phyloP scores from a whole-genome alignment of 2,329 filamentous ascomycete species.

The Aspergillus ibericus region DNA sequence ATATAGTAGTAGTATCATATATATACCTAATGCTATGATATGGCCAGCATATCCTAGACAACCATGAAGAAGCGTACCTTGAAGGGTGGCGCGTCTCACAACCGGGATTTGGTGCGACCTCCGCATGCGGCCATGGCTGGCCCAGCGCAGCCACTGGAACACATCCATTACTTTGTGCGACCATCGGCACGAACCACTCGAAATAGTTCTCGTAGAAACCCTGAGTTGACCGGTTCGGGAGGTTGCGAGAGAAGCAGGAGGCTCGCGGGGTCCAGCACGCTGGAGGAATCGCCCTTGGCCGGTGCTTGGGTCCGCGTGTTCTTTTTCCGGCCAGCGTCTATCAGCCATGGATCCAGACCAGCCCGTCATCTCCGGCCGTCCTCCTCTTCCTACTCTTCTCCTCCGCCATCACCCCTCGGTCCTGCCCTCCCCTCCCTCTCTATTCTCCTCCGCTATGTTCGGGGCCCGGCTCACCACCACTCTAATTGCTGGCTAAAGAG shows the following conservation, averaged over 20 bases:
- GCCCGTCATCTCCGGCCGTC: background rate
- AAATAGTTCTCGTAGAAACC: background rate
- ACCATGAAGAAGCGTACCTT: too few relatives aligned
- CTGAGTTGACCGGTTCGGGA: background rate
- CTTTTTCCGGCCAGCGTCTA: background rate
- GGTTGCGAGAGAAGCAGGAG: background rate
- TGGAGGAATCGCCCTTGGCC: background rate
- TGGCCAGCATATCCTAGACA: too few relatives aligned
- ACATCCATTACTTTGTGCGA: background rate
- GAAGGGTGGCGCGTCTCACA: background rate
- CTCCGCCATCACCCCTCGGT: background rate
- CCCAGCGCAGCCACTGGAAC: background rate
- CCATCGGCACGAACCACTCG: background rate
- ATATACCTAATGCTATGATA: constrained; percentile 6
- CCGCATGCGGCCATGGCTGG: constrained; percentile 10
- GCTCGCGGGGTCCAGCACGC: background rate
- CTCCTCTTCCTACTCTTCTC: background rate
- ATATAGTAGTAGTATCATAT: too few relatives aligned
- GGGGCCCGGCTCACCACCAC: constrained; percentile 1
- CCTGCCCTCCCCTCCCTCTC: background rate
- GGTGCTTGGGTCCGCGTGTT: constrained; percentile 3
- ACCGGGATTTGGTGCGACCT: background rate
- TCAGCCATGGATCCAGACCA: background rate
- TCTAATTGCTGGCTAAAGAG: constrained; percentile 15
- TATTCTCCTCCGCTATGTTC: constrained; percentile 12